Evolutionary conservation across 2,329 filamentous ascomycete genomes (phyloP), one percentile per base, ranked within the genome.

Genomic region (Aspergillus intermedius): DNA sequence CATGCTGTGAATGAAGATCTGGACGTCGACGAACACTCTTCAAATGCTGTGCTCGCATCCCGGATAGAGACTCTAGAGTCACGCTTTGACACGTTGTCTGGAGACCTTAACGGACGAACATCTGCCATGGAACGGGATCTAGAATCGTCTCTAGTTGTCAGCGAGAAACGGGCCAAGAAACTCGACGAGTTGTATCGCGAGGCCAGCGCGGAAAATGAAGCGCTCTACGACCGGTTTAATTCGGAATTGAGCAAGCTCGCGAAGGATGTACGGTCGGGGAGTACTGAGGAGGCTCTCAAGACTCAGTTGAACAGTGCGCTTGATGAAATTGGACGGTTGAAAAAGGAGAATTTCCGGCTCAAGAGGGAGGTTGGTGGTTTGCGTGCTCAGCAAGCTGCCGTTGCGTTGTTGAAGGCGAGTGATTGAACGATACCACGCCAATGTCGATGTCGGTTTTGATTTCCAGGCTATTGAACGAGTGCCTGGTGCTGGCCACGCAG

Each of bases 121-220:
- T 74, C 78, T 6, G 71, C 76, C 3, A 77, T 95, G 45, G 81
- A 86, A 52, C 75, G 74, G 25, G 89, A 95, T 55, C 74, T 94
- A 57, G 82, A 88, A 39, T 81, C 75, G 17, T 84, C 83, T 1
- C 75, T 95, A 12, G 78, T 81, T 59, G 82, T 88, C 1, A 83
- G 81, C 12, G 90, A 96, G 65, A 79, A 79, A 50, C 91, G 93
- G 59, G 84, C 85, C 50, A 86, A 84, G 59, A 86, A 86, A 37
- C 81, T 96, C 46, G 91, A 96, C 64, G 87, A 94, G 69, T 74
- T 95, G 45, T 95, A 94, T 72, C 87, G 88, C 55, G 89, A 95
- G 62, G 81, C 84, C 13, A 89, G 84, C 59, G 87, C 88, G 0
- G 91, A 97, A 74, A 97, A 96, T 60, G 91, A 96, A 70, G 80